phyloP scores from a whole-genome alignment of 2,329 filamentous ascomycete species.

The Aspergillus transmontanensis region DNA sequence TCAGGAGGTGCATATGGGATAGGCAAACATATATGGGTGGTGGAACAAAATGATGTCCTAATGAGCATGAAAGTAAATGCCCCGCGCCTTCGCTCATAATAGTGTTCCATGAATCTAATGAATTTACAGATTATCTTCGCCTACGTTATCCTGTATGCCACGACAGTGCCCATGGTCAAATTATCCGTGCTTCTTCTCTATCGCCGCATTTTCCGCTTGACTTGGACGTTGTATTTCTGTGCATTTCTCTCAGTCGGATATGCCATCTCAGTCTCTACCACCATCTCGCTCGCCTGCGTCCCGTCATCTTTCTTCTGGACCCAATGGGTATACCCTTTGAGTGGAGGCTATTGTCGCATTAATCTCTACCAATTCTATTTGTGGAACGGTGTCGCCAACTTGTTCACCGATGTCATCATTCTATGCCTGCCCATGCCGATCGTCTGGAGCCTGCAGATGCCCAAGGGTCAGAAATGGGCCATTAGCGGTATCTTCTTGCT shows the following conservation, averaged over 20 bases:
- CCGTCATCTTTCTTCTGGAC: constrained; percentile 22
- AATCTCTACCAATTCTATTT: constrained; percentile 22
- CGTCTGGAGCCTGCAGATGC: constrained; percentile 22
- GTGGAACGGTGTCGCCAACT: constrained; percentile 19
- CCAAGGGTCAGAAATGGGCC: constrained; percentile 11
- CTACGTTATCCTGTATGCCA: constrained; percentile 19
- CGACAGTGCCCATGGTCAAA: constrained; percentile 20
- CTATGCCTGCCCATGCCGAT: constrained; percentile 20
- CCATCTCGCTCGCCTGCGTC: constrained; percentile 15
- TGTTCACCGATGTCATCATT: constrained; percentile 22
- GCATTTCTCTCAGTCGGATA: constrained; percentile 17
- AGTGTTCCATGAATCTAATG: background rate
- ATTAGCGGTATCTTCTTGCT: constrained; percentile 22
- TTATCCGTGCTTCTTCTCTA: constrained; percentile 22
- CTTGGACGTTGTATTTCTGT: constrained; percentile 18
- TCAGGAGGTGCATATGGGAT: constrained; percentile 17
- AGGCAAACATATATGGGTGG: constrained; percentile 22
- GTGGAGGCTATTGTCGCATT: constrained; percentile 12
- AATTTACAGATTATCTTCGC: constrained; percentile 16
- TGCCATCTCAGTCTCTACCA: constrained; percentile 10
- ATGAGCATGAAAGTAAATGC: constrained; percentile 13
- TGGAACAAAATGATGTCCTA: constrained; percentile 11
- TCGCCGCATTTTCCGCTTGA: constrained; percentile 23
- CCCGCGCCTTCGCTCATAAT: background rate
- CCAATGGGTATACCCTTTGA: constrained; percentile 13